Evolutionary conservation across 1,284 basidiomycete species (phyloP).

Genomic region (Tylopilus orsonianus): DNA sequence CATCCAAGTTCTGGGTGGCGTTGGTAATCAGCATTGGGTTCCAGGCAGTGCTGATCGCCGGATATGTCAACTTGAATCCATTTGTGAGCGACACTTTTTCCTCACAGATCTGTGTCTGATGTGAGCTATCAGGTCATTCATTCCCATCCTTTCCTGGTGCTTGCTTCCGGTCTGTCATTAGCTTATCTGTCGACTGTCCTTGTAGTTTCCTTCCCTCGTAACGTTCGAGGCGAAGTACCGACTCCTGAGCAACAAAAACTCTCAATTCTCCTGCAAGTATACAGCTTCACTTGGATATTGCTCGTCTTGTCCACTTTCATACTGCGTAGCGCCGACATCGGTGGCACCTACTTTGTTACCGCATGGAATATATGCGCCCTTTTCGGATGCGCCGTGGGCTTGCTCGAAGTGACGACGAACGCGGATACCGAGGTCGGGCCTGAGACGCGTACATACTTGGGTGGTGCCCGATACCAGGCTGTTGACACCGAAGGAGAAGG

Average conservation of each 20-base stretch:
- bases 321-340: constrained; percentile 44
- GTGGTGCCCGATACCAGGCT: constrained; percentile 30
- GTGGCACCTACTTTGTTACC: constrained; percentile 56
- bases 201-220: constrained; percentile 25
- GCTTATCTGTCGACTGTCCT: constrained; percentile 43
- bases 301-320: constrained; percentile 50
- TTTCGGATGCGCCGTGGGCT: constrained; percentile 46
- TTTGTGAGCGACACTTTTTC: constrained; percentile 47
- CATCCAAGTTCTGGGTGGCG: constrained; percentile 60
- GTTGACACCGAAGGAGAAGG: constrained; percentile 18
- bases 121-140: constrained; percentile 52
- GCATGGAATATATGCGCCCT: constrained; percentile 55
- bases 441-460: constrained; percentile 10
- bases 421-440: constrained; percentile 9
- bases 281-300: constrained; percentile 56
- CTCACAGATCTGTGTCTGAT: constrained; percentile 6
- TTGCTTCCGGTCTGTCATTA: constrained; percentile 49
- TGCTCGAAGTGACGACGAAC: constrained; percentile 38
- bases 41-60: constrained; percentile 48
- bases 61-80: constrained; percentile 57
- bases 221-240: constrained; percentile 5
- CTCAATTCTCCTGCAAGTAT: constrained; percentile 46
- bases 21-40: constrained; percentile 44
- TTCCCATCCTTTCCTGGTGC: constrained; percentile 52
- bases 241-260: constrained; percentile 43